phyloP scores from a whole-genome alignment of 2,329 filamentous ascomycete species.

The Cytospora piceicola region DNA sequence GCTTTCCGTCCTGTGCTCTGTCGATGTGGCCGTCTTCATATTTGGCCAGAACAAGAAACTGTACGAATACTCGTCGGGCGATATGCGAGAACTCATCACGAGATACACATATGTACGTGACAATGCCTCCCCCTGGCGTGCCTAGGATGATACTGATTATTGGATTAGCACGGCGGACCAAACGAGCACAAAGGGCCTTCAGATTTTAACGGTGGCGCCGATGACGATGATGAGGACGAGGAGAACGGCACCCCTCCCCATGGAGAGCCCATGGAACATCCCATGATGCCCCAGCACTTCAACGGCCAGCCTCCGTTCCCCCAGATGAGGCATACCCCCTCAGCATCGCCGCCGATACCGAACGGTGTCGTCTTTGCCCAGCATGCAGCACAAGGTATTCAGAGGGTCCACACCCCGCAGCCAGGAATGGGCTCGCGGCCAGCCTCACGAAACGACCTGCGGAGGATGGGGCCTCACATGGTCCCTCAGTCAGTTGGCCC shows the following conservation, averaged over 20 bases:
- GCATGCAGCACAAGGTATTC: constrained; percentile 46
- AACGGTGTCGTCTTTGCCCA: constrained; percentile 74
- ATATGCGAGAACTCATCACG: constrained; percentile 88
- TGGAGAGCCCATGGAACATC: constrained; percentile 60
- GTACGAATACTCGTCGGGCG: constrained; percentile 93
- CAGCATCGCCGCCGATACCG: constrained; percentile 83
- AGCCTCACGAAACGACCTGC: constrained; percentile 77
- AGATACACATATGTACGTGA: constrained; percentile 86
- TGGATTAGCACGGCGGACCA: constrained; percentile 77
- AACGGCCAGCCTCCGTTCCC: constrained; percentile 73
- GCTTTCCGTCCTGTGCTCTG: constrained; percentile 94
- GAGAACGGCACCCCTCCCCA: constrained; percentile 74
- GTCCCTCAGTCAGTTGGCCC: constrained; percentile 65
- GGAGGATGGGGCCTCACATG: constrained; percentile 75
- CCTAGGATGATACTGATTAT: constrained; percentile 13
- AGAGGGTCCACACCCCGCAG: constrained; percentile 80
- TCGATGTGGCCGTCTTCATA: constrained; percentile 98
- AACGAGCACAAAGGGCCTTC: constrained; percentile 95
- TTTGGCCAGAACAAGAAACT: constrained; percentile 99
- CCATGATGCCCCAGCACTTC: constrained; percentile 72
- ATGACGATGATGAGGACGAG: constrained; percentile 83
- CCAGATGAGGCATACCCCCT: constrained; percentile 82
- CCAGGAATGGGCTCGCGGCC: constrained; percentile 76
- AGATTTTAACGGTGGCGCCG: constrained; percentile 87
- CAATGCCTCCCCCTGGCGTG: not conserved